Evolutionary conservation across 2,329 filamentous ascomycete genomes (phyloP).

Genomic region (Reticulascus tulasneorum): DNA sequence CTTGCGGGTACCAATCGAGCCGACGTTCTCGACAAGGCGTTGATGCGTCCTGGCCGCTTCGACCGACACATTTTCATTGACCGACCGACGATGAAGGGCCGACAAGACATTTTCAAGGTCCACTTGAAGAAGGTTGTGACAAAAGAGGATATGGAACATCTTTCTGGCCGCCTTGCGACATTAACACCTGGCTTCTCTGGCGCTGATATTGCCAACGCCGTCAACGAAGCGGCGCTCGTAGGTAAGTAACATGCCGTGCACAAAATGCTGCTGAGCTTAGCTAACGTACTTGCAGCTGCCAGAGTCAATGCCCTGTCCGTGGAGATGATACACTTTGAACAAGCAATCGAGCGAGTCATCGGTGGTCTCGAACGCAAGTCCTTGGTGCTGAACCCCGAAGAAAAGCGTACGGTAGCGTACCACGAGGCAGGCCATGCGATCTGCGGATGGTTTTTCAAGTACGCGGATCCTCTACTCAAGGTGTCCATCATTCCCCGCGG

Average conservation of each 20-base stretch:
- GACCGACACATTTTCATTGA: conserved; percentile 96
- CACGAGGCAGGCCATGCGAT: conserved; percentile 98
- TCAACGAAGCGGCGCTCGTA: conserved; percentile 94
- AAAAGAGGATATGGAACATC: conserved; percentile 79
- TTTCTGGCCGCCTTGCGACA: conserved; percentile 84
- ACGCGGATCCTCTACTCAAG: conserved; percentile 95
- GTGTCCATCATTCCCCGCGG: conserved; percentile 98
- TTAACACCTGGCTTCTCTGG: conserved; percentile 95
- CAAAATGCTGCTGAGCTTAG: neutral
- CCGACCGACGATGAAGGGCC: conserved; percentile 91
- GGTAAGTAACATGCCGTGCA: conserved; percentile 55
- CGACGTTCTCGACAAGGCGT: conserved; percentile 89
- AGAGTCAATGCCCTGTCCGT: conserved; percentile 77
- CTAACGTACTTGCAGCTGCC: conserved; percentile 63
- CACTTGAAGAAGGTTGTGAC: conserved; percentile 95
- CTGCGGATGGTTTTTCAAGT: conserved; percentile 96
- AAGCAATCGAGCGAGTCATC: conserved; percentile 95
- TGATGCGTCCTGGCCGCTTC: conserved; percentile 91
- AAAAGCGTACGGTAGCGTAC: conserved; percentile 95
- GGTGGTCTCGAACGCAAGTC: conserved; percentile 97
- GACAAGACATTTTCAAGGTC: conserved; percentile 93
- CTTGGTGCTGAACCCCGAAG: conserved; percentile 83
- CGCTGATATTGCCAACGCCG: conserved; percentile 96
- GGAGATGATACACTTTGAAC: conserved; percentile 88
- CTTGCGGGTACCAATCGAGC: conserved; percentile 94